phyloP scores from a whole-genome alignment of 228 moss, liverwort and hornwort species.

The Sphagnum magellanicum region DNA sequence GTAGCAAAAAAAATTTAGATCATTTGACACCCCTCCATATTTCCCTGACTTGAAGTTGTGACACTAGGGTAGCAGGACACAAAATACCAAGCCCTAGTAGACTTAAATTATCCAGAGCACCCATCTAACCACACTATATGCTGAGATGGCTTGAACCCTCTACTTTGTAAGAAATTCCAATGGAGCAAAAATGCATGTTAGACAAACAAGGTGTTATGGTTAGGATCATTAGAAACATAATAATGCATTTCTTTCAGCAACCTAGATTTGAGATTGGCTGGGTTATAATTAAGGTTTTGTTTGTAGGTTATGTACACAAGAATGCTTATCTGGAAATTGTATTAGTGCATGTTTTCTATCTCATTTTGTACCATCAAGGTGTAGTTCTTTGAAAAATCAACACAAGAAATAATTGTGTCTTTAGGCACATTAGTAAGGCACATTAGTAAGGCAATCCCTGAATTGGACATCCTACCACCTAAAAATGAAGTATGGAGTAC shows the following conservation, averaged over 20 bases:
- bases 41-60: not conserved
- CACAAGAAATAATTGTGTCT: not conserved
- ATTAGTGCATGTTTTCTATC: not conserved
- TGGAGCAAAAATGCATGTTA: not conserved
- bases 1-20: not conserved
- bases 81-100: not conserved
- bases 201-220: not conserved
- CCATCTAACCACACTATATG: not conserved
- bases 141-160: not conserved
- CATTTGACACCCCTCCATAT: not conserved
- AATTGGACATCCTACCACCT: not conserved
- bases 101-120: not conserved
- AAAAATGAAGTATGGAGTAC: not conserved
- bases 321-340: not conserved
- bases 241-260: not conserved
- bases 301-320: not conserved
- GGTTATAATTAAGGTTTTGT: not conserved
- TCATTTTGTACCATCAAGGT: not conserved
- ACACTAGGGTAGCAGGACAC: not conserved
- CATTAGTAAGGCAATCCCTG: not conserved
- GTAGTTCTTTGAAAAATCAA: not conserved
- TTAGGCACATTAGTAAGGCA: no score
- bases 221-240: not conserved
- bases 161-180: not conserved
- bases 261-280: not conserved